These are phyloP conservation scores for Xanthoparmelia taractica DNA, from an alignment of 495 filamentous ascomycete species.

Conservation along the genomic window DNA sequence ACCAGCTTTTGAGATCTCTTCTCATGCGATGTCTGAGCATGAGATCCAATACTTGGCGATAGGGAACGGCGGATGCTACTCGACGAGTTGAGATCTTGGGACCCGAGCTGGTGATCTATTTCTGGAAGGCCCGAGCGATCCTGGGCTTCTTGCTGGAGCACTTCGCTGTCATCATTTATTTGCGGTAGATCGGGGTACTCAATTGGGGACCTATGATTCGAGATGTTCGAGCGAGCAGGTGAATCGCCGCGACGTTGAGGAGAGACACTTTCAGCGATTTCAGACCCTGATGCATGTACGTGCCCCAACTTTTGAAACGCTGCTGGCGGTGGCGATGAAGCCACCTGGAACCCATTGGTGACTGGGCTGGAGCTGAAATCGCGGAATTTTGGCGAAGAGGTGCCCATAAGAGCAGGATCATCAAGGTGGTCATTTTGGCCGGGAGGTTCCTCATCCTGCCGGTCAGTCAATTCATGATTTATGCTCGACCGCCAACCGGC, in stretches of 20 bases:
- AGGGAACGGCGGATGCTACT: not conserved
- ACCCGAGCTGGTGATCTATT: slow-evolving; percentile 4
- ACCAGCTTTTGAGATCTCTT: not conserved
- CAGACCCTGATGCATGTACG: not conserved
- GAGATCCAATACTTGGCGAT: slow-evolving; percentile 9
- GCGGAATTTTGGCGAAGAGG: slow-evolving; percentile 27
- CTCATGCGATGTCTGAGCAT: not conserved
- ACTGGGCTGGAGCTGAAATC: slow-evolving; percentile 32
- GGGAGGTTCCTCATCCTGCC: slow-evolving; percentile 10
- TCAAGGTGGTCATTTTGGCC: slow-evolving; percentile 7
- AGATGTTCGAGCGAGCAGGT: not conserved
- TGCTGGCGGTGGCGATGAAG: slow-evolving; percentile 11
- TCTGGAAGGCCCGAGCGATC: slow-evolving; percentile 13
- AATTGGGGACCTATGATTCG: slow-evolving; percentile 1
- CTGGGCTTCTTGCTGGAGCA: slow-evolving; percentile 13
- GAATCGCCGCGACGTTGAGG: not conserved
- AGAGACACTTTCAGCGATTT: slow-evolving; percentile 10
- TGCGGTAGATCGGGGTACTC: slow-evolving; percentile 16
- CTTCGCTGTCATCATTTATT: slow-evolving; percentile 15
- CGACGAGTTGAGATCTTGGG: slow-evolving; percentile 13
- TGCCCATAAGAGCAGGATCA: slow-evolving; percentile 14
- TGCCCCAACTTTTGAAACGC: not conserved
- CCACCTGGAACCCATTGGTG: slow-evolving; percentile 9
- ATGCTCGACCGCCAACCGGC: slow-evolving; percentile 37
- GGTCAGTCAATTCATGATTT: slow-evolving; percentile 17